Percentiles rank a stretch among this genome's conserved stretches.
Conservation (phyloP, 345 rosid species). For the Nasturtium officinale region DNA sequence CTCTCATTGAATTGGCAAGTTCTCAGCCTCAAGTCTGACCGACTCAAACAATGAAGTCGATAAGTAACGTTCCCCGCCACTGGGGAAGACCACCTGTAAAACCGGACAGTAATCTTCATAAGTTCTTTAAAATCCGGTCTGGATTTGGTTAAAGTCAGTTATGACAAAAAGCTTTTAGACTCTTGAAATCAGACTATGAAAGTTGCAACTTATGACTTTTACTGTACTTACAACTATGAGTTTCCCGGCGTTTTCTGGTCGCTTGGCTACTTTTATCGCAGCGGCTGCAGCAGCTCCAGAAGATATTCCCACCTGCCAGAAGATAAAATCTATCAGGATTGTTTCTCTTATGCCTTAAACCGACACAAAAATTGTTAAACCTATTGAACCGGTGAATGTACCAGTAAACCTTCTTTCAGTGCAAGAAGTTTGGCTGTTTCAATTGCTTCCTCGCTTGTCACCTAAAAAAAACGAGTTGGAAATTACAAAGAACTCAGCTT, state of each 20-base stretch:
- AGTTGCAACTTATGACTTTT: neutral
- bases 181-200: neutral
- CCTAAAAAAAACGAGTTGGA: slow-evolving; percentile 29
- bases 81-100: slow-evolving; percentile 60
- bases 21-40: slow-evolving; percentile 55
- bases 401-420: slow-evolving; percentile 65
- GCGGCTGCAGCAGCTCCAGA: slow-evolving; percentile 78
- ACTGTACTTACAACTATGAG: slow-evolving; percentile 61
- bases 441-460: slow-evolving; percentile 54
- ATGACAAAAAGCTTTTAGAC: neutral
- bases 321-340: neutral
- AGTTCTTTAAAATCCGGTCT: neutral
- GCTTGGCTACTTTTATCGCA: slow-evolving; percentile 60
- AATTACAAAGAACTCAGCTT: slow-evolving; percentile 1
- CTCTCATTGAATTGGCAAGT: slow-evolving; percentile 48
- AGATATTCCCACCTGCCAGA: slow-evolving; percentile 64
- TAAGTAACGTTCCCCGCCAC: slow-evolving; percentile 77
- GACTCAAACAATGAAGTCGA: slow-evolving; percentile 63
- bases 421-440: slow-evolving; percentile 61
- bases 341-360: neutral
- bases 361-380: neutral
- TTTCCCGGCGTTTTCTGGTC: slow-evolving; percentile 68
- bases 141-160: slow-evolving; percentile 1
- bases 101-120: slow-evolving; percentile 4
- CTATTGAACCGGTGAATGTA: slow-evolving; percentile 36